Conservation (phyloP, 768 basidiomycete species). For the Kwoniella sp. region DNA sequence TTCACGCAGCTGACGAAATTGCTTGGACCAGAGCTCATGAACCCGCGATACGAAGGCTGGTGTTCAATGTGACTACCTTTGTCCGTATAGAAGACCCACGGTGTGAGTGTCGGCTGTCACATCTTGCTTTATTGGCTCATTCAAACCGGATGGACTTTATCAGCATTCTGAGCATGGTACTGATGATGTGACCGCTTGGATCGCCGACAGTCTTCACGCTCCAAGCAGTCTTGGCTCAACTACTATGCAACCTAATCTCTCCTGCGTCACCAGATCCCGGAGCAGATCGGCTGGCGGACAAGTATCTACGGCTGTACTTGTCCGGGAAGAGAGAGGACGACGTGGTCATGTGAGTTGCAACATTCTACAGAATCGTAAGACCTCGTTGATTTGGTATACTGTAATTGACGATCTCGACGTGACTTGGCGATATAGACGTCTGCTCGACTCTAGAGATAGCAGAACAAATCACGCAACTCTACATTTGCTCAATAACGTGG, state of each 20-base stretch:
- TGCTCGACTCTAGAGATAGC: conserved; percentile 67
- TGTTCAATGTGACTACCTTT: conserved; percentile 79
- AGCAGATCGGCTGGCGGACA: conserved; percentile 65
- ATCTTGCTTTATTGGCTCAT: no score
- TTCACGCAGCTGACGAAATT: neutral
- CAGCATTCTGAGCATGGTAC: neutral
- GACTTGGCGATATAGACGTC: conserved; percentile 56
- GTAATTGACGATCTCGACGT: conserved; percentile 16
- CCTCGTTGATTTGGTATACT: no score
- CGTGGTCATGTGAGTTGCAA: conserved; percentile 67
- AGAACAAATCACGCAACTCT: conserved; percentile 67
- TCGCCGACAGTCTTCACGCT: conserved; percentile 63
- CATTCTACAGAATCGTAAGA: neutral
- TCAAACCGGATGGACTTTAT: neutral
- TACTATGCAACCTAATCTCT: conserved; percentile 82
- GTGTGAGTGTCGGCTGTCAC: conserved; percentile 64
- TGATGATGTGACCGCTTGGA: conserved; percentile 2
- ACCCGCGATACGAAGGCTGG: conserved; percentile 66
- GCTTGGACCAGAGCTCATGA: conserved; percentile 60
- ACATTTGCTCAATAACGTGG: conserved; percentile 73
- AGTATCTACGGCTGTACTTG: conserved; percentile 63
- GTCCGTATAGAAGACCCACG: conserved; percentile 66
- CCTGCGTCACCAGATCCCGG: conserved; percentile 64
- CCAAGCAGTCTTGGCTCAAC: conserved; percentile 72
- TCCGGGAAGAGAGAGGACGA: conserved; percentile 68